Evolutionary conservation across 768 basidiomycete genomes (phyloP), one percentile per base, ranked within the genome.

Genomic region (Pleurotus giganteus): DNA sequence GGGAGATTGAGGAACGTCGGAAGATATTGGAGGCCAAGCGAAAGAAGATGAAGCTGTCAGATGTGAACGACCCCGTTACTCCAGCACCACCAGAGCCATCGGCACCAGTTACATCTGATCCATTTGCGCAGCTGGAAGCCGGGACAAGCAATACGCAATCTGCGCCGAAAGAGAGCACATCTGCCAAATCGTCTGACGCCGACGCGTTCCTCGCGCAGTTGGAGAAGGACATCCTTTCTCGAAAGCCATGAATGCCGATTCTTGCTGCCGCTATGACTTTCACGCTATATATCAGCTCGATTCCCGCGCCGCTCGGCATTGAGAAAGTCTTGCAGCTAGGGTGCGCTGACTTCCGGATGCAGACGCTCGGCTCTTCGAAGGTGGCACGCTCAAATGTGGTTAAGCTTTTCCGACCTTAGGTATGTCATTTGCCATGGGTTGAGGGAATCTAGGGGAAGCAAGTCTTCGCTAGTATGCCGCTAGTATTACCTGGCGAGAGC

Each of bases 1-100:
- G 85, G 56, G 86, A 90, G 54, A 60, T 89, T 1, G 89, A 89
- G 64, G 86, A 89, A 62, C 72, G 89, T 60, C 69, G 78, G 52
- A 75, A 76, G 60, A 34, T 82, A 57, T 59, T 91, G 21, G 85
- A 88, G 42, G 86, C 85, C 23, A 89, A 89, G 69, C 76, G 87
- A 58, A 75, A 75, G 61, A 91, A 89, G 68, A 61, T 72, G 37
- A 71, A 26, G 56, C 49, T 59, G 41, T 56, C 32, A 58, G 60
- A 32, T 53, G 57, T 57, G 47, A 17, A 46, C 54, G n/a, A 53
- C 41, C 41, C 58, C 0, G 26, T 17, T 2, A 32, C 51, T 4
- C 41, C 54, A 34, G 29, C 36, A 17, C 39, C 53, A 17, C 42
- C 55, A 19, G 50, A 8, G 23, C 19, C 21, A 29, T 26, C 11